phyloP scores from a whole-genome alignment of 805 yeast species.

The Torulaspora gathmanii region DNA sequence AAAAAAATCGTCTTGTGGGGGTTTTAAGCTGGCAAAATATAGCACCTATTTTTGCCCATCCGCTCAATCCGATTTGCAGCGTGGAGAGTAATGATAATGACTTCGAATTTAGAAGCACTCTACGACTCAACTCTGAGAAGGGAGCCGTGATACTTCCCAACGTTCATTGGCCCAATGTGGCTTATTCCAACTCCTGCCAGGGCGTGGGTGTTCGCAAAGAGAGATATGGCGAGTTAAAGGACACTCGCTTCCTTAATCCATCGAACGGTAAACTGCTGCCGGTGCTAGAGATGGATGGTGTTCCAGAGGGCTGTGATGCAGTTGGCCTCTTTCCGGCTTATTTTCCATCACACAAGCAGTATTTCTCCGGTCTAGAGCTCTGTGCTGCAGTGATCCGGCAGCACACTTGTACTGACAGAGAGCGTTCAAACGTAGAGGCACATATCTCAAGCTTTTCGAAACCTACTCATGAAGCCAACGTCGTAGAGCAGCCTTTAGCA shows the following conservation, averaged over 20 bases:
- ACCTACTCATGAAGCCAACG: not conserved
- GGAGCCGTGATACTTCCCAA: slow-evolving; percentile 1
- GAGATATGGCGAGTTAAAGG: slow-evolving; percentile 9
- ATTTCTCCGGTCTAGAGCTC: slow-evolving; percentile 14
- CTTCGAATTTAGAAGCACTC: slow-evolving; percentile 7
- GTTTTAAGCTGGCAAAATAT: slow-evolving; percentile 6
- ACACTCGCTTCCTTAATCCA: slow-evolving; percentile 17
- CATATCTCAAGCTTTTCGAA: slow-evolving; percentile 1
- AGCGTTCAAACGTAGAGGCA: not conserved
- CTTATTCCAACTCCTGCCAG: slow-evolving; percentile 20
- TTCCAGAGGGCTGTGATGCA: slow-evolving; percentile 18
- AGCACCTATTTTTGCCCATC: slow-evolving; percentile 6
- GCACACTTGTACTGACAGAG: not conserved
- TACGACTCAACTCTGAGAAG: slow-evolving; percentile 8
- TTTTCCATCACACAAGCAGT: slow-evolving; percentile 12
- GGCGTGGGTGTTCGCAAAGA: slow-evolving; percentile 23
- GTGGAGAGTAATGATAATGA: not conserved
- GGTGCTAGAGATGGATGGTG: slow-evolving; percentile 10
- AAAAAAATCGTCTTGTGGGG: not conserved
- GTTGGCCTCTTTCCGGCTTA: slow-evolving; percentile 27
- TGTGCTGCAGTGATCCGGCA: slow-evolving; percentile 13
- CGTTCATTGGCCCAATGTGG: slow-evolving; percentile 22
- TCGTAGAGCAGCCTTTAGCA: not conserved
- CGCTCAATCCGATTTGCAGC: slow-evolving; percentile 7
- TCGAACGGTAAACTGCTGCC: slow-evolving; percentile 14